Percentiles rank a stretch among this genome's conserved stretches.
Conservation (phyloP, 148 eudicot genomes). For the Nepenthes mirabilis region DNA sequence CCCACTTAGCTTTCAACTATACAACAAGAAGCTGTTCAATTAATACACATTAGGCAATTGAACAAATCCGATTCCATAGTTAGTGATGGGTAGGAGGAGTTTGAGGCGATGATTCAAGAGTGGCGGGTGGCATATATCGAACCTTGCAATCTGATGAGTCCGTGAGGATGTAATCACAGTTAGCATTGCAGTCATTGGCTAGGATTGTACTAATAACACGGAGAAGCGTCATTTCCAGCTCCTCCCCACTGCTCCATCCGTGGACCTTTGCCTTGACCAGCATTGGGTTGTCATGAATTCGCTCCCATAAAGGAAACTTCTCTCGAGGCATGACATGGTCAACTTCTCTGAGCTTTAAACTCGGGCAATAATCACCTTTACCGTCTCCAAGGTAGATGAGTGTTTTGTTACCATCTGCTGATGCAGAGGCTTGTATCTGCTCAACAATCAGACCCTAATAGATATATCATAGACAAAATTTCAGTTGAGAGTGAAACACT, state of each 20-base stretch:
- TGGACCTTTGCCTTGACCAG: slow-evolving; percentile 46
- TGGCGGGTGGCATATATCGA: no score
- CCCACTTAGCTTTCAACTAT: no score
- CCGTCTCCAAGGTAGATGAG: slow-evolving; percentile 85
- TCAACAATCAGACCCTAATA: slow-evolving; percentile 54
- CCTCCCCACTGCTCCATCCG: slow-evolving; percentile 66
- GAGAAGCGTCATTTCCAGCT: slow-evolving; percentile 41
- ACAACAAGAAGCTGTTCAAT: no score
- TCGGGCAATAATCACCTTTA: slow-evolving; percentile 73
- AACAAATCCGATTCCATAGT: no score
- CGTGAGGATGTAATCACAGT: background rate
- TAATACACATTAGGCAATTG: no score
- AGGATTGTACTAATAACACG: slow-evolving; percentile 24
- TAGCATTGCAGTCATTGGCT: slow-evolving; percentile 2
- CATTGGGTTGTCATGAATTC: slow-evolving; percentile 22
- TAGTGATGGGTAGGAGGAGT: no score
- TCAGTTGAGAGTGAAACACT: background rate
- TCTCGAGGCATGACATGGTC: slow-evolving; percentile 82
- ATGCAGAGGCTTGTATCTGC: slow-evolving; percentile 23
- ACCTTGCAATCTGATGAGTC: background rate
- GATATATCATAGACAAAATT: background rate
- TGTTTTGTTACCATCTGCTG: slow-evolving; percentile 16
- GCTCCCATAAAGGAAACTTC: slow-evolving; percentile 39
- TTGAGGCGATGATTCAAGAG: no score
- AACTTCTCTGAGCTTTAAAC: slow-evolving; percentile 37